Conservation (phyloP, 306 rosid genomes). For the Fragaria vesca region DNA sequence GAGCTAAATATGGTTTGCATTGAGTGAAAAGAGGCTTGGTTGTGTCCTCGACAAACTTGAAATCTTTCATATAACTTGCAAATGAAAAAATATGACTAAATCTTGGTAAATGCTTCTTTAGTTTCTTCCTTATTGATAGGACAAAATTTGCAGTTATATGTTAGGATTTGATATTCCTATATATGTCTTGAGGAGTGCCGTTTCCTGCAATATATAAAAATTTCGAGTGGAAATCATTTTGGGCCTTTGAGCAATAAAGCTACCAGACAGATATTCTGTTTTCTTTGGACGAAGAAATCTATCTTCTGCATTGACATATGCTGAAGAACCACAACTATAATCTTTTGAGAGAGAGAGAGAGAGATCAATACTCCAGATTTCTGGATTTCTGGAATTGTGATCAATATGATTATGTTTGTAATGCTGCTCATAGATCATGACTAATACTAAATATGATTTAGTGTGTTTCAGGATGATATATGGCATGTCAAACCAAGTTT, state of each 20-base stretch:
- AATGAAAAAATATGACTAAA: neutral
- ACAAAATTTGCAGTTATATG: neutral
- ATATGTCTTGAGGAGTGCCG: neutral
- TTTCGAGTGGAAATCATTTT: neutral
- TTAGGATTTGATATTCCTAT: neutral
- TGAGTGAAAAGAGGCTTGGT: slow-evolving; percentile 9
- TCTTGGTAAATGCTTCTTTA: neutral
- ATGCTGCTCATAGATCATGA: slow-evolving; percentile 34
- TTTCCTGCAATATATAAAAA: neutral
- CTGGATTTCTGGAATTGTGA: slow-evolving; percentile 24
- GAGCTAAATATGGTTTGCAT: neutral
- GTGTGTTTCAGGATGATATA: slow-evolving; percentile 97
- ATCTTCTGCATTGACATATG: no score
- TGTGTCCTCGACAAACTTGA: neutral
- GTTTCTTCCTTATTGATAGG: neutral
- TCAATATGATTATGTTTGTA: slow-evolving; percentile 16
- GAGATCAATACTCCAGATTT: neutral
- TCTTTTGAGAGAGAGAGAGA: neutral
- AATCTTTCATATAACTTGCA: slow-evolving; percentile 1
- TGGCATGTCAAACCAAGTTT: slow-evolving; percentile 81
- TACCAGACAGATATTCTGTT: no score
- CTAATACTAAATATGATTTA: slow-evolving; percentile 69
- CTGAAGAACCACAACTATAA: no score
- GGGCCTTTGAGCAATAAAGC: neutral
- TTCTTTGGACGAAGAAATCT: no score